These are phyloP conservation scores for Stramenopiles sp. DNA, from an alignment of 352 stramenopile genomes.

Conservation along the genomic window DNA sequence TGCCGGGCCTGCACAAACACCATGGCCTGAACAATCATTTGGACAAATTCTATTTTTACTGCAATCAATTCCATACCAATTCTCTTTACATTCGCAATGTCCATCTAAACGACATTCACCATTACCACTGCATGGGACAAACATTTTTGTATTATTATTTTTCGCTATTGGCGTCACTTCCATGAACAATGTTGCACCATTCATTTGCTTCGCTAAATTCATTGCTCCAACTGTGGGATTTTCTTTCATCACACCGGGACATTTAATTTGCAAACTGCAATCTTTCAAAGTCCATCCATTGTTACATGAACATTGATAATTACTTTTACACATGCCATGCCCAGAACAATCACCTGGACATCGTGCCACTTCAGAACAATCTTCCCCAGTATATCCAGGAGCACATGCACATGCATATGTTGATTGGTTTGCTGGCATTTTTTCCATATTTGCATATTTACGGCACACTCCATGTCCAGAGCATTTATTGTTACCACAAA, in stretches of 20 bases:
- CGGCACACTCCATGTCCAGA: slow-evolving; percentile 2
- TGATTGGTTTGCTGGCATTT: neutral
- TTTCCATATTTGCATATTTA: neutral
- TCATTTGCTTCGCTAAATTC: neutral
- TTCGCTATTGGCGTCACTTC: neutral
- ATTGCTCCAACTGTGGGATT: neutral
- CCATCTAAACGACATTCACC: neutral
- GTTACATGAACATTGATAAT: neutral
- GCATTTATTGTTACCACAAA: neutral
- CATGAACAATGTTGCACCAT: neutral
- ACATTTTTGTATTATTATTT: neutral
- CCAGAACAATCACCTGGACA: neutral
- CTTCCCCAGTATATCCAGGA: neutral
- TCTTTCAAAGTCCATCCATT: slow-evolving; percentile 2
- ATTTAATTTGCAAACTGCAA: neutral
- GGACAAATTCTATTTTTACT: neutral
- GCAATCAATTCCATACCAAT: neutral
- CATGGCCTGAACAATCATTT: slow-evolving; percentile 7
- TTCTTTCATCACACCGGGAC: neutral
- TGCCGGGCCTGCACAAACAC: neutral
- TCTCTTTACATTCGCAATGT: neutral
- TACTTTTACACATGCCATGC: neutral
- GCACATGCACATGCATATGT: neutral
- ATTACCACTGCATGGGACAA: too few relatives aligned
- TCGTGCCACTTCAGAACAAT: neutral